phyloP scores from a whole-genome alignment of 495 filamentous ascomycete genomes.

The Eremomyces bilateralis region DNA sequence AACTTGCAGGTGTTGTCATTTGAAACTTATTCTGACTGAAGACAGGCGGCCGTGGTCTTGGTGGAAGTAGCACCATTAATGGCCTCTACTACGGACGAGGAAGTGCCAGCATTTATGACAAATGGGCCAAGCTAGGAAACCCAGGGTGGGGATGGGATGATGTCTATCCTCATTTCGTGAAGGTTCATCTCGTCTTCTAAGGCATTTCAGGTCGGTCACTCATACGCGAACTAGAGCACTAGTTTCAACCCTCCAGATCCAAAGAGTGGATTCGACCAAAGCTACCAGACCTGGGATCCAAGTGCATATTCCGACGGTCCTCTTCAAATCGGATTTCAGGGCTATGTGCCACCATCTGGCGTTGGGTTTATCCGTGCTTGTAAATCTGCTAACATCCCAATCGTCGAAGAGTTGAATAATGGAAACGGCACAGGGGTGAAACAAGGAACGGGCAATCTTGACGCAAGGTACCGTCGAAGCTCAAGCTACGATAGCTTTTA shows the following conservation, averaged over 20 bases:
- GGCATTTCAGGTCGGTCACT: too few relatives aligned
- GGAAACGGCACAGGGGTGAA: conserved; percentile 2
- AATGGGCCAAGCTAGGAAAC: conserved; percentile 1
- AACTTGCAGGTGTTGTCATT: too few relatives aligned
- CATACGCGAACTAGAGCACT: too few relatives aligned
- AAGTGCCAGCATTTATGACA: neutral
- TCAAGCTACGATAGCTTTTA: conserved; percentile 6
- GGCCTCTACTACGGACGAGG: neutral
- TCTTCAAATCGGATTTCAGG: conserved; percentile 2
- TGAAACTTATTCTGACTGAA: too few relatives aligned
- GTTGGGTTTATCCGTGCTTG: neutral
- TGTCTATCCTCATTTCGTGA: conserved; percentile 1
- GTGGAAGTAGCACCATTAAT: conserved; percentile 1
- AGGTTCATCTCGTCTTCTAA: neutral
- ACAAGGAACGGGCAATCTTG: neutral
- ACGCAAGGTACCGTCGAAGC: neutral
- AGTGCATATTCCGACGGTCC: neutral
- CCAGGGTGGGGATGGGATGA: conserved; percentile 1
- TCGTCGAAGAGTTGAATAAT: conserved; percentile 1
- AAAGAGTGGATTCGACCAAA: neutral
- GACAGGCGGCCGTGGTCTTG: conserved; percentile 1
- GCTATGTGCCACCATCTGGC: neutral
- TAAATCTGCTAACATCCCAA: conserved; percentile 1
- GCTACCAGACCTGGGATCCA: conserved; percentile 1
- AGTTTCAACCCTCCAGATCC: conserved; percentile 1